Evolutionary conservation across 257 asterid species (phyloP).

Genomic region (Cruciata laevipes): DNA sequence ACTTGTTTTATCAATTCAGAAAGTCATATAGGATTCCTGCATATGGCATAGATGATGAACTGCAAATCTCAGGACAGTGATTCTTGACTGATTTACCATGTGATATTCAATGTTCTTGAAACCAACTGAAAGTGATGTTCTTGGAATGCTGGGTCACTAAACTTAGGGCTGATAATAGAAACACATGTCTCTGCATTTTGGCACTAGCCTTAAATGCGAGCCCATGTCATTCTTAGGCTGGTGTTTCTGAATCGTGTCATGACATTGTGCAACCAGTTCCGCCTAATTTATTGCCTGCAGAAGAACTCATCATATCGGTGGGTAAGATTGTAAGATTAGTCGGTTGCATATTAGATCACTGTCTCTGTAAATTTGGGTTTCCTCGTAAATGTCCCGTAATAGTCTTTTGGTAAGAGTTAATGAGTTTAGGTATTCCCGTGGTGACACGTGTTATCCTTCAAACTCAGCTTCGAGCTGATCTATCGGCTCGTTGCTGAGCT

Average conservation of each 20-base stretch:
- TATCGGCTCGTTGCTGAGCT: too few species aligned
- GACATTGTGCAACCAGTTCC: neutral
- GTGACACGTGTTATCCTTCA: too few species aligned
- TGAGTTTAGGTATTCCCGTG: neutral
- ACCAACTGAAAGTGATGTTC: slow-evolving; percentile 9
- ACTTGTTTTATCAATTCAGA: neutral
- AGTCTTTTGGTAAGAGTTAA: neutral
- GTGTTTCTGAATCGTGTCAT: slow-evolving; percentile 1
- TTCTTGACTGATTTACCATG: slow-evolving; percentile 11
- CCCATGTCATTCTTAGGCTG: neutral
- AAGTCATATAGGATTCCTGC: neutral
- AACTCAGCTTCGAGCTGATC: too few species aligned
- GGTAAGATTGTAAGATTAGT: neutral
- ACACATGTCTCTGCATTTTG: neutral
- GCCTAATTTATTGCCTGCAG: neutral
- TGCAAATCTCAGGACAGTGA: slow-evolving; percentile 4
- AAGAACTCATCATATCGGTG: slow-evolving; percentile 9
- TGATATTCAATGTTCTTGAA: slow-evolving; percentile 12
- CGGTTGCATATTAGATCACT: neutral
- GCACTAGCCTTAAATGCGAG: neutral
- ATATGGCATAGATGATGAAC: slow-evolving; percentile 1
- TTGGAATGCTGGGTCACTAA: neutral
- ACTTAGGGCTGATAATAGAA: neutral
- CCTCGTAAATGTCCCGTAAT: neutral
- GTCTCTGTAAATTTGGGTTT: neutral